Percentiles rank a stretch among this genome's conserved stretches.
phyloP scores from a whole-genome alignment of 768 basidiomycete genomes.

The Podaxis carcinomalis region DNA sequence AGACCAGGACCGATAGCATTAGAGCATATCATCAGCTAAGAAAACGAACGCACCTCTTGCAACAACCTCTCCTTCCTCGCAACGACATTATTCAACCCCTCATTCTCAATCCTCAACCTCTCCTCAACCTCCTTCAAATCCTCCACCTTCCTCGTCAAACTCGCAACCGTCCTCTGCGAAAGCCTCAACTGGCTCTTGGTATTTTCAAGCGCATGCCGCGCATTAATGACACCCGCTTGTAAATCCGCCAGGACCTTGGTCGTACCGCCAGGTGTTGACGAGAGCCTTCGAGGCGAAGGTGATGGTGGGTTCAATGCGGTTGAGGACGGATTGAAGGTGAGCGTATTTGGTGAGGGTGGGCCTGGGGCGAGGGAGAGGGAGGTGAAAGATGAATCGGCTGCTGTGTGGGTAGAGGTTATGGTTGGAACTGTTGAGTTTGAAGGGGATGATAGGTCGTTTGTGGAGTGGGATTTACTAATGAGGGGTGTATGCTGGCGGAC shows the following conservation, averaged over 20 bases:
- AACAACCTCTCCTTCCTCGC: slow-evolving; percentile 81
- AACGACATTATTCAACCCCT: slow-evolving; percentile 84
- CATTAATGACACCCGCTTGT: slow-evolving; percentile 77
- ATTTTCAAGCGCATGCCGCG: slow-evolving; percentile 79
- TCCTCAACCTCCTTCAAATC: slow-evolving; percentile 87
- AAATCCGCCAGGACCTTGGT: slow-evolving; percentile 87
- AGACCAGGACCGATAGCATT: not conserved
- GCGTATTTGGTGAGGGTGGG: slow-evolving; percentile 31
- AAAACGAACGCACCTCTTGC: slow-evolving; percentile 61
- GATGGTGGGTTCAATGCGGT: slow-evolving; percentile 42
- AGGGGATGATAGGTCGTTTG: not conserved
- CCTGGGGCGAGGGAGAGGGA: slow-evolving; percentile 16
- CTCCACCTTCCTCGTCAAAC: slow-evolving; percentile 80
- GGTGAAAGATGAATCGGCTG: slow-evolving; percentile 12
- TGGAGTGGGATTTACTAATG: slow-evolving; percentile 16
- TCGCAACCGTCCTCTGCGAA: slow-evolving; percentile 79
- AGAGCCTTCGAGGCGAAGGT: slow-evolving; percentile 41
- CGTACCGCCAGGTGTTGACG: slow-evolving; percentile 73
- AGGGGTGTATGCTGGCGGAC: slow-evolving; percentile 23
- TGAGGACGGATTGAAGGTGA: slow-evolving; percentile 24
- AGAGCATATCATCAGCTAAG: not conserved
- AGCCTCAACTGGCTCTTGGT: slow-evolving; percentile 78
- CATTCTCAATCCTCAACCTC: slow-evolving; percentile 78
- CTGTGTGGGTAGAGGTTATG: slow-evolving; percentile 7
- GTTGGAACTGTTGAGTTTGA: not conserved